Conservation (phyloP, 2,329 filamentous ascomycete species). For the Aspergillus latus region DNA sequence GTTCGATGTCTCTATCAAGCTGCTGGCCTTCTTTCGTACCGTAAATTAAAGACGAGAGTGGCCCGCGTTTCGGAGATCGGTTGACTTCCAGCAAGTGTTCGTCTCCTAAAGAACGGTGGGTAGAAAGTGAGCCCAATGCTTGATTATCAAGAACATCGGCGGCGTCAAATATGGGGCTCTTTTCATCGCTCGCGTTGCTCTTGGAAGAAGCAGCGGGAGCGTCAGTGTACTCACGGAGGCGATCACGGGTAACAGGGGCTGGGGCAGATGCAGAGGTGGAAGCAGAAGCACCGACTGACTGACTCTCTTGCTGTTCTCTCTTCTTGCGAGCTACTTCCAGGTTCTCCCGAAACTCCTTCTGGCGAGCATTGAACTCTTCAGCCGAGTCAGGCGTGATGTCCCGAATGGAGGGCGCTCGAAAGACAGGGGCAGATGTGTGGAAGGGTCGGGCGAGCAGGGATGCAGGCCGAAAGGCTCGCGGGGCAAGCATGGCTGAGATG, state of each 20-base stretch:
- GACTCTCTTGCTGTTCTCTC: conserved; percentile 82
- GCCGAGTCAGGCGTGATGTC: conserved; percentile 76
- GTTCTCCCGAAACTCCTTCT: conserved; percentile 82
- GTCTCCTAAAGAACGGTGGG: conserved; percentile 53
- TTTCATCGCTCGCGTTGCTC: conserved; percentile 47
- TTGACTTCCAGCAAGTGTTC: conserved; percentile 60
- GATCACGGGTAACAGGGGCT: conserved; percentile 34
- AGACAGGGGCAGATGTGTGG: conserved; percentile 53
- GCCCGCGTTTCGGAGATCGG: conserved; percentile 65
- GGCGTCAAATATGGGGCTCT: conserved; percentile 39
- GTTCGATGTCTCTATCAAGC: conserved; percentile 92
- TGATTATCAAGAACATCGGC: conserved; percentile 42
- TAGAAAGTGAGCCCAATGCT: conserved; percentile 62
- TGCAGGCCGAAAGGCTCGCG: conserved; percentile 52
- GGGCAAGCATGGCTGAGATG: conserved; percentile 40
- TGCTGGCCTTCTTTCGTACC: conserved; percentile 93
- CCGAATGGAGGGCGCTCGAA: conserved; percentile 71
- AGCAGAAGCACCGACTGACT: conserved; percentile 55
- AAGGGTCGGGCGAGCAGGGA: conserved; percentile 58
- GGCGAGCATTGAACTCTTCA: conserved; percentile 75
- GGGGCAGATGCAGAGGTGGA: conserved; percentile 45
- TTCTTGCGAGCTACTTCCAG: conserved; percentile 72
- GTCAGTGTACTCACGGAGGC: conserved; percentile 38
- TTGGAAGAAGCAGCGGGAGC: conserved; percentile 46
- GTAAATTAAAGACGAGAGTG: conserved; percentile 87